A percentile compares a stretch with the other conserved stretches of the same genome.
phyloP scores from a whole-genome alignment of 2,329 filamentous ascomycete genomes.

The Herpotrichia juniperi region DNA sequence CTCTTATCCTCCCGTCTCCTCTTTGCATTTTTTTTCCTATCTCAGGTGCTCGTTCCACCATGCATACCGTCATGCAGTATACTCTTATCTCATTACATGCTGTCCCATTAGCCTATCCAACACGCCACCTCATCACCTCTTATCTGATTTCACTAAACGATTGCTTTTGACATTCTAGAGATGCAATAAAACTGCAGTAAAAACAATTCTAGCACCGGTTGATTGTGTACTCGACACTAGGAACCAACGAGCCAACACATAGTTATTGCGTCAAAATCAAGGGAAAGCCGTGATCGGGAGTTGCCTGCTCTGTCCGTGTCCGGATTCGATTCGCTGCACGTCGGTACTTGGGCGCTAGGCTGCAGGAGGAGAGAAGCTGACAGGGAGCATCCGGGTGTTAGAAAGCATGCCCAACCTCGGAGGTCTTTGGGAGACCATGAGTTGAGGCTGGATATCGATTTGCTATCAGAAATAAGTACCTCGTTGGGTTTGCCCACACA shows the following conservation, averaged over 20 bases:
- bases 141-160: not conserved
- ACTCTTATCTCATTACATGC: not conserved
- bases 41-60: not conserved
- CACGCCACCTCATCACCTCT: not conserved
- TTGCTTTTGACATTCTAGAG: not conserved
- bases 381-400: not conserved
- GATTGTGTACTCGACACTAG: not conserved
- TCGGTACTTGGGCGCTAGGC: slow-evolving; percentile 6
- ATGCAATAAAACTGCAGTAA: not conserved
- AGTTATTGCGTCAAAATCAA: not conserved
- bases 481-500: too few species aligned
- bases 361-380: not conserved
- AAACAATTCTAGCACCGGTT: slow-evolving; percentile 4
- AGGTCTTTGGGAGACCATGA: too few species aligned
- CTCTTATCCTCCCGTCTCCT: not conserved
- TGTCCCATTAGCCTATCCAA: not conserved
- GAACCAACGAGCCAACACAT: not conserved
- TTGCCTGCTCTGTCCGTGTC: slow-evolving; percentile 1
- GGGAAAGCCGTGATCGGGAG: slow-evolving; percentile 3
- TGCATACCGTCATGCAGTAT: not conserved
- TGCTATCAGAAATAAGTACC: too few species aligned
- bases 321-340: slow-evolving; percentile 9
- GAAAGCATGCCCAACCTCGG: too few species aligned
- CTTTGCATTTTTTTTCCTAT: not conserved
- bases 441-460: too few species aligned